Evolutionary conservation across 441 rosid genomes (phyloP), one percentile per base, ranked within the genome.

Genomic region (Jatropha multifida): DNA sequence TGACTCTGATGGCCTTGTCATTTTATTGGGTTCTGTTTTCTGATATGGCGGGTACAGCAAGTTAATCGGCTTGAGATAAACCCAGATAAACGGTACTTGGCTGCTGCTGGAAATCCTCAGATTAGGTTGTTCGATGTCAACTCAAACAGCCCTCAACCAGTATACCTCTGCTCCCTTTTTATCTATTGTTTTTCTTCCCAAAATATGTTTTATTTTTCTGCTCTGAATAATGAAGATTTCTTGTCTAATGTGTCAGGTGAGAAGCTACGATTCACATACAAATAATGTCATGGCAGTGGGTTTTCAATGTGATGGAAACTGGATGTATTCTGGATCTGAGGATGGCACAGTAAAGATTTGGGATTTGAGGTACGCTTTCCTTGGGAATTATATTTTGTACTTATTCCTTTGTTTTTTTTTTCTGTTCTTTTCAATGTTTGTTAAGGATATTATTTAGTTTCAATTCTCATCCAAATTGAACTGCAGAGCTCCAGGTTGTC

Each of bases 311-410:
- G 97, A 96, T 83, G 99, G 96, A 7, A 96, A 93, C 78, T 92
- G 99, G 98, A 96, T 96, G 98, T 96, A 94, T 79, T 92, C 99
- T 13, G 98, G 99, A 74, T 96, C 98, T 42, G 99, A 93, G 81
- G 99, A 96, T 87, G 97, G 98, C 32, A 96, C 98, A 0, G 99
- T 96, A 73, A 93, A 88, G 81, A 90, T 93, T 75, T 96, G 98
- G 98, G 99, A 96, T 79, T 86, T 96, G 82, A 92, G 99, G 98
- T 89, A 65, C 48, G 56, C 20, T 40, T 63, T 56, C 27, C 51
- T 9, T 42, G 40, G 18, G 69, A 37, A 20, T 40, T 46, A 12
- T 4, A 52, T 62, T 13, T 9, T 61, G 12, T 8, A 12, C 38
- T 6, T 65, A 6, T 14, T 20, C 48, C 49, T 62, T 62, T 48